phyloP scores from a whole-genome alignment of 2,329 filamentous ascomycete genomes.

The Colletotrichum lentis region DNA sequence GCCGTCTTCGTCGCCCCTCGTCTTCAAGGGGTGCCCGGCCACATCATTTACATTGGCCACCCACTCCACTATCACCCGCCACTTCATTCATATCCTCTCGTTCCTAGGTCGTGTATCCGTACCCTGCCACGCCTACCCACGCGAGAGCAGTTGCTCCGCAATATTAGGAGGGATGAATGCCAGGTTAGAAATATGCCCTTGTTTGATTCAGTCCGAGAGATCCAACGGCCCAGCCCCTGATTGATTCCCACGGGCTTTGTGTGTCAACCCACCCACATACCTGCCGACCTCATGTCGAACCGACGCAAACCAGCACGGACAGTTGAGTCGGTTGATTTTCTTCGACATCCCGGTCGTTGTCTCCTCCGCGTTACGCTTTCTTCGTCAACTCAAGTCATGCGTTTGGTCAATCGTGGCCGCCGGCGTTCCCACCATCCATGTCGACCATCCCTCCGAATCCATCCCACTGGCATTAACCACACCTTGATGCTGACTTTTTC shows the following conservation, averaged over 20 bases:
- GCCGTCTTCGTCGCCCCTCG: slow-evolving; percentile 10
- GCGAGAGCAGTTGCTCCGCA: slow-evolving; percentile 7
- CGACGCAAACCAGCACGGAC: slow-evolving; percentile 5
- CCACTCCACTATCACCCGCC: slow-evolving; percentile 4
- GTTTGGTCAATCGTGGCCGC: not conserved
- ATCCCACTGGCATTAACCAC: slow-evolving; percentile 14
- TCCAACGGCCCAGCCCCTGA: slow-evolving; percentile 12
- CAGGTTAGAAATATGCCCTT: slow-evolving; percentile 1
- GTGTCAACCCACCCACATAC: not conserved
- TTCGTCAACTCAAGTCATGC: slow-evolving; percentile 4
- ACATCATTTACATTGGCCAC: slow-evolving; percentile 4
- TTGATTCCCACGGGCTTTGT: slow-evolving; percentile 14
- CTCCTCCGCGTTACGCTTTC: not conserved
- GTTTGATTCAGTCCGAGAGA: slow-evolving; percentile 11
- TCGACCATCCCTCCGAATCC: slow-evolving; percentile 8
- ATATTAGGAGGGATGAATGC: slow-evolving; percentile 19
- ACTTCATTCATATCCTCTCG: not conserved
- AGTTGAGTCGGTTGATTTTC: slow-evolving; percentile 12
- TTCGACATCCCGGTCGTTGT: not conserved
- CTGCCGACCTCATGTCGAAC: not conserved
- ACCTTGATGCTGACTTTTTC: slow-evolving; percentile 17
- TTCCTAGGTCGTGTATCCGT: not conserved
- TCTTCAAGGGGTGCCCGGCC: slow-evolving; percentile 18
- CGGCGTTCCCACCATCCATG: slow-evolving; percentile 5
- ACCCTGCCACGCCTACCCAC: not conserved